Percentiles rank a stretch among this genome's conserved stretches.
Evolutionary conservation across 164 flowering plant genomes (phyloP).

Genomic region (Stephania cephalantha): DNA sequence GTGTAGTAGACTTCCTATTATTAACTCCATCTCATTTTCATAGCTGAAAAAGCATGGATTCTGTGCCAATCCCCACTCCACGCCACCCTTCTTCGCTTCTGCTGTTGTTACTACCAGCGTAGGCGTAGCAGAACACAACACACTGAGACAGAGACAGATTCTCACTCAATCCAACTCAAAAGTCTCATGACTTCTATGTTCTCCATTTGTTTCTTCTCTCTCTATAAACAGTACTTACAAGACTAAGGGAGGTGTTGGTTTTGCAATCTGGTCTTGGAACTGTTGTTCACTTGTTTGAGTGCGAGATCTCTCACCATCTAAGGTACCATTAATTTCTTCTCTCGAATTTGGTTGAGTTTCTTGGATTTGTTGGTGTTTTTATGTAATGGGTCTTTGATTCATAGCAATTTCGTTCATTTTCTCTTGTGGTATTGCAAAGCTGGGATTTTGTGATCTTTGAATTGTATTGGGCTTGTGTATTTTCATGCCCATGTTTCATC

Average conservation of each 20-base stretch:
- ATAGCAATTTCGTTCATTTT: too few species aligned
- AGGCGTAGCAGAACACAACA: not conserved
- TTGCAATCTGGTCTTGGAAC: too few species aligned
- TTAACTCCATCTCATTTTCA: too few species aligned
- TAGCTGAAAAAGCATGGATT: not conserved
- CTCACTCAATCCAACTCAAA: not conserved
- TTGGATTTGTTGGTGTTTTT: not conserved
- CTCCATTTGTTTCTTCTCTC: not conserved
- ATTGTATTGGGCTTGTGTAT: too few species aligned
- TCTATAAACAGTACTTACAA: too few species aligned
- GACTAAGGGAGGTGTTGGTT: not conserved
- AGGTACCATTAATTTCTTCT: too few species aligned
- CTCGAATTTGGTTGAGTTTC: not conserved
- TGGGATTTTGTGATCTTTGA: too few species aligned
- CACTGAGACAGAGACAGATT: not conserved
- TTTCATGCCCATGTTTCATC: too few species aligned
- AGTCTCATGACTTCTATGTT: not conserved
- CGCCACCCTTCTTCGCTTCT: not conserved
- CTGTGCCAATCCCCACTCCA: constrained; percentile 2
- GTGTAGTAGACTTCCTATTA: not conserved
- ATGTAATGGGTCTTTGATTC: not conserved
- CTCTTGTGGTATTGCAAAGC: too few species aligned
- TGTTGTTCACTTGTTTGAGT: too few species aligned
- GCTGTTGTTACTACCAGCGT: not conserved
- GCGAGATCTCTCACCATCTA: too few species aligned